Evolutionary conservation across 2,329 filamentous ascomycete species (phyloP).

Genomic region (Fusarium illudens): DNA sequence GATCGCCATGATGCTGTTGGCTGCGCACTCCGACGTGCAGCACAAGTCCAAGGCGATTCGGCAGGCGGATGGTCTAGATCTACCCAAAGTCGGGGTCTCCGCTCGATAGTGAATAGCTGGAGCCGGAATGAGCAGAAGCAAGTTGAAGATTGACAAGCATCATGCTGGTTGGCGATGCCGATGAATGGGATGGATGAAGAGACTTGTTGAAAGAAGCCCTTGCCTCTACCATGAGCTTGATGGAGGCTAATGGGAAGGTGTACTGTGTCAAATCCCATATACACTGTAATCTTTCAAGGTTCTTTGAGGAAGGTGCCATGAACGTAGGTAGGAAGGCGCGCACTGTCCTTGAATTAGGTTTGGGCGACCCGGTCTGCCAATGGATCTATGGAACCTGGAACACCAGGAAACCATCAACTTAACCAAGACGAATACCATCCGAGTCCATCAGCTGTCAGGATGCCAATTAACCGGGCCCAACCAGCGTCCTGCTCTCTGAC

Average conservation of each 20-base stretch:
- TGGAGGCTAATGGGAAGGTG: neutral
- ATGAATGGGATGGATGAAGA: neutral
- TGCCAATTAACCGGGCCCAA: neutral
- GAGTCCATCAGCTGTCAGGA: neutral
- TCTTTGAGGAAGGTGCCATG: neutral
- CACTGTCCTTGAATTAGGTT: neutral
- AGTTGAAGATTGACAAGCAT: constrained; percentile 8
- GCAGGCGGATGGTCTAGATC: constrained; percentile 31
- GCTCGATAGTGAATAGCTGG: constrained; percentile 4
- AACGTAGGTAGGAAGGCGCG: neutral
- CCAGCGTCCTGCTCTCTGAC: neutral
- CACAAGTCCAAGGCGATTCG: constrained; percentile 18
- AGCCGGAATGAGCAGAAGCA: neutral
- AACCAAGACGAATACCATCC: neutral
- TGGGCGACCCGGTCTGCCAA: neutral
- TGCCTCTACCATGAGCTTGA: neutral
- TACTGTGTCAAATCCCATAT: neutral
- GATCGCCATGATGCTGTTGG: constrained; percentile 24
- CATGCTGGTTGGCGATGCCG: neutral
- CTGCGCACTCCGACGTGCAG: constrained; percentile 21
- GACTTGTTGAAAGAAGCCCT: neutral
- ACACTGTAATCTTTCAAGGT: neutral
- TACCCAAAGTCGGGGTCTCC: constrained; percentile 9
- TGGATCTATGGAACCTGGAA: neutral
- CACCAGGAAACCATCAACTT: constrained; percentile 12